Percentiles rank a stretch among this genome's conserved stretches.
phyloP scores from a whole-genome alignment of 352 stramenopile genomes.

The Pythium dissotocum region DNA sequence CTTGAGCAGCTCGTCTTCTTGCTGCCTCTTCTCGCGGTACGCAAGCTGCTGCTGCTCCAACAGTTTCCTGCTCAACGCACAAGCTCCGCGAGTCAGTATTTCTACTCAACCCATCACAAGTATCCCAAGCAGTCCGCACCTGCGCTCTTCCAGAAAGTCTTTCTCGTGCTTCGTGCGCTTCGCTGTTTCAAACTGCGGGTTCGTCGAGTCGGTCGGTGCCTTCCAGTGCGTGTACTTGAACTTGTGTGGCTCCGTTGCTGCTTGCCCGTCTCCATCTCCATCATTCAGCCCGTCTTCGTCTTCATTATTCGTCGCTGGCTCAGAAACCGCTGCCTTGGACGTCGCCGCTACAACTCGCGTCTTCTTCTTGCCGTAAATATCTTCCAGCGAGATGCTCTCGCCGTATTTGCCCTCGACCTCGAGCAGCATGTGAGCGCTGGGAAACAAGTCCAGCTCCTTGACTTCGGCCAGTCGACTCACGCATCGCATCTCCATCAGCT shows the following conservation, averaged over 20 bases:
- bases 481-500: conserved; percentile 67
- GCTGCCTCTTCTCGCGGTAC: conserved; percentile 46
- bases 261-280: not conserved
- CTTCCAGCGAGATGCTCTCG: conserved; percentile 87
- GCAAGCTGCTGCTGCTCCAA: conserved; percentile 30
- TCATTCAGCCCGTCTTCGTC: conserved; percentile 1
- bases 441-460: conserved; percentile 75
- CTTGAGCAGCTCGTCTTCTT: conserved; percentile 30
- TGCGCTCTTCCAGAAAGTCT: conserved; percentile 60
- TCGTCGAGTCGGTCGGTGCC: conserved; percentile 72
- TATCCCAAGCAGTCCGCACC: not conserved
- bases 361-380: conserved; percentile 68
- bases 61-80: conserved; percentile 28
- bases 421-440: conserved; percentile 68
- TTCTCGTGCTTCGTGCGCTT: conserved; percentile 45
- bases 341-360: not conserved
- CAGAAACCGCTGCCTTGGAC: not conserved
- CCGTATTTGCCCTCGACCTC: conserved; percentile 92
- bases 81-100: not conserved
- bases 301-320: conserved; percentile 3
- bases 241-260: not conserved
- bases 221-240: conserved; percentile 42
- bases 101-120: not conserved
- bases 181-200: conserved; percentile 61
- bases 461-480: conserved; percentile 52